These are phyloP conservation scores for Zymoseptoria ardabiliae DNA, from an alignment of 2,329 filamentous ascomycete genomes.

Conservation along the genomic window DNA sequence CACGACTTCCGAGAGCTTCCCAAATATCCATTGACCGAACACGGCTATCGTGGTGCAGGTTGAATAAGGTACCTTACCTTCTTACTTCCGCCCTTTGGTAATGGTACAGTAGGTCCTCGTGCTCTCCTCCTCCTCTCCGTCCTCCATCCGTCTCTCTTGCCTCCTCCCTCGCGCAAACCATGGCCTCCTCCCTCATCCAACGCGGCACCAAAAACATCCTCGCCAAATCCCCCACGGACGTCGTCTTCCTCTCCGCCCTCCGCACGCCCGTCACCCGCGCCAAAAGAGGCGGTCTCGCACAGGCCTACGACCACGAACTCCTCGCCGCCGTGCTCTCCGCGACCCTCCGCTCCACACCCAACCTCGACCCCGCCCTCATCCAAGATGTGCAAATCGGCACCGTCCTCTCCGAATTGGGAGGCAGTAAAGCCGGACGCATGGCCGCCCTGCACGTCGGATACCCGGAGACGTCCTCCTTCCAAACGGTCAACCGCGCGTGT, in stretches of 20 bases:
- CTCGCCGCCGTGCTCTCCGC: conserved; percentile 60
- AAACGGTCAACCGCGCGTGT: conserved; percentile 86
- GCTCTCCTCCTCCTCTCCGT: not conserved
- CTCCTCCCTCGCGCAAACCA: conserved; percentile 14
- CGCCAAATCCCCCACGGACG: conserved; percentile 69
- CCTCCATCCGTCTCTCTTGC: not conserved
- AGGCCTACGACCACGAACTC: conserved; percentile 85
- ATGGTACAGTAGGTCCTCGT: not conserved
- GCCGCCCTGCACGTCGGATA: conserved; percentile 78
- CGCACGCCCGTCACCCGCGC: conserved; percentile 80
- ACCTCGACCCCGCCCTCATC: conserved; percentile 60
- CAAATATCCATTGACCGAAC: not conserved
- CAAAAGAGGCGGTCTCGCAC: conserved; percentile 75
- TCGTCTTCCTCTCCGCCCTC: conserved; percentile 83
- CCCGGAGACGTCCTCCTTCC: conserved; percentile 63
- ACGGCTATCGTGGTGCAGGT: not conserved
- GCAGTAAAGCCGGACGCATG: conserved; percentile 85
- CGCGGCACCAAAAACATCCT: conserved; percentile 67
- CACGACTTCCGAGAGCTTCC: not conserved
- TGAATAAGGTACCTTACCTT: too few relatives aligned
- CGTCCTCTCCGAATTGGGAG: conserved; percentile 84
- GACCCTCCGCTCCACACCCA: conserved; percentile 64
- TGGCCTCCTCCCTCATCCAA: conserved; percentile 39
- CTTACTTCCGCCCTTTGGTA: too few relatives aligned
- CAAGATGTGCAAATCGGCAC: conserved; percentile 82